These are phyloP conservation scores for Symbiodinium pilosum DNA, from an alignment of 73 alveolate species.

Conservation along the genomic window DNA sequence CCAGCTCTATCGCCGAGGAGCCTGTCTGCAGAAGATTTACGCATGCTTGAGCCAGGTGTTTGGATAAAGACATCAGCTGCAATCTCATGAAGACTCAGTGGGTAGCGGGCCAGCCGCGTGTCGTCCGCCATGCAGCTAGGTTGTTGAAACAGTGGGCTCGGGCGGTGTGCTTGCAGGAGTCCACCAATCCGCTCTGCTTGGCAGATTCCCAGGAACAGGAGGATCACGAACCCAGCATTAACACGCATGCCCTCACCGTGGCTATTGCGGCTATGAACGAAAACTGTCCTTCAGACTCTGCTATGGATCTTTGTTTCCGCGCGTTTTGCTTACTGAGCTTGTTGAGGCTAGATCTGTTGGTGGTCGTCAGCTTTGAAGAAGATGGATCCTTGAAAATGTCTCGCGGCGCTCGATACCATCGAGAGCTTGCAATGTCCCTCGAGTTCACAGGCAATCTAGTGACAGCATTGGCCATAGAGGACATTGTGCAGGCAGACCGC, in stretches of 20 bases:
- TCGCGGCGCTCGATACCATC: constrained; percentile 35
- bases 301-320: constrained; percentile 23
- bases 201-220: not conserved
- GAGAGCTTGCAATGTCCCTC: not conserved
- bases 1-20: not conserved
- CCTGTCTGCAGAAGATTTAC: not conserved
- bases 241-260: constrained; percentile 24
- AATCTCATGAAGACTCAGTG: constrained; percentile 1
- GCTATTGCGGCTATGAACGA: not conserved
- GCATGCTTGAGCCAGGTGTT: constrained; percentile 20
- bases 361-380: constrained; percentile 11
- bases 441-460: not conserved
- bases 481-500: constrained; percentile 48
- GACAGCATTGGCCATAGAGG: not conserved
- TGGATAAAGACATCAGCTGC: constrained; percentile 26
- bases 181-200: not conserved
- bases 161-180: not conserved
- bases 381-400: not conserved
- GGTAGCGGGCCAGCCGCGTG: not conserved
- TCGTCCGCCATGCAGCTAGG: constrained; percentile 36
- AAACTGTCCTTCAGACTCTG: not conserved
- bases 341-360: constrained; percentile 1
- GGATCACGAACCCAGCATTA: not conserved
- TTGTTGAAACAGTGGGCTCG: constrained; percentile 37
- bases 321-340: not conserved